Evolutionary conservation across 495 filamentous ascomycete species (phyloP).

Genomic region (Platismatia glauca): DNA sequence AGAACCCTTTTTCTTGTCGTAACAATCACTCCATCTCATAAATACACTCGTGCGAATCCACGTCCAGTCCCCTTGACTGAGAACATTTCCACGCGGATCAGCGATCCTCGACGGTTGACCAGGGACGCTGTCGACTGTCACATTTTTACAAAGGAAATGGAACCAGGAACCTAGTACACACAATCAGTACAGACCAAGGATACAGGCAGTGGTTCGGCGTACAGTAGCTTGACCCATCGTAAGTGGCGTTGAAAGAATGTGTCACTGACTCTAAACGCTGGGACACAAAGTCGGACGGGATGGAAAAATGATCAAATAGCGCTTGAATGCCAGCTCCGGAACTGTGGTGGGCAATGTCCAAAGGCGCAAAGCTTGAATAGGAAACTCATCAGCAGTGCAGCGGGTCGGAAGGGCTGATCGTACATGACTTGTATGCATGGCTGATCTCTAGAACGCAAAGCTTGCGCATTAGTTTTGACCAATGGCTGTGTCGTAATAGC

Average conservation of each 20-base stretch:
- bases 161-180: neutral
- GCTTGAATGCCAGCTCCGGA: neutral
- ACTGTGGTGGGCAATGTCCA: neutral
- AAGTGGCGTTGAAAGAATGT: neutral
- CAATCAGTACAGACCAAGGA: neutral
- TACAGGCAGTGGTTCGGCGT: neutral
- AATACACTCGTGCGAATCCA: slow-evolving; percentile 8
- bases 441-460: neutral
- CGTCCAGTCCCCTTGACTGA: slow-evolving; percentile 11
- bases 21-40: slow-evolving; percentile 7
- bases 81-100: neutral
- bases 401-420: neutral
- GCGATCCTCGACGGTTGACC: neutral
- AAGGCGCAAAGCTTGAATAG: neutral
- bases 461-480: neutral
- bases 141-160: slow-evolving; percentile 10
- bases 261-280: neutral
- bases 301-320: neutral
- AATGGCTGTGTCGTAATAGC: neutral
- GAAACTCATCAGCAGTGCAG: neutral
- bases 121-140: neutral
- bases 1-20: neutral
- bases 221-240: neutral
- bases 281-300: neutral
- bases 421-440: neutral